phyloP scores from a whole-genome alignment of 169 alveolate genomes.

The Cryptosporidium viatorum region DNA sequence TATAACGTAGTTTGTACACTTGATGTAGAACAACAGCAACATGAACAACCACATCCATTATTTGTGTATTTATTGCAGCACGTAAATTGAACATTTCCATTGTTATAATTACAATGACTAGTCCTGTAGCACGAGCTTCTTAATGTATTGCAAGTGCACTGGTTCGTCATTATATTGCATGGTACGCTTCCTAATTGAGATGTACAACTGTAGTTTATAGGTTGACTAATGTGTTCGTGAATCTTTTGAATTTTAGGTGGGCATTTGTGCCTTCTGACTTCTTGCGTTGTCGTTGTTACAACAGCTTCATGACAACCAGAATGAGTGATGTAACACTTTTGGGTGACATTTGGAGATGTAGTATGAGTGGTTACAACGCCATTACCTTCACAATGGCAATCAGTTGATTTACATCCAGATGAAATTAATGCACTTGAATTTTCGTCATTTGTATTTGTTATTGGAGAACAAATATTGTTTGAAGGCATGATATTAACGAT shows the following conservation, averaged over 20 bases:
- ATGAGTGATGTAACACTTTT: constrained; percentile 50
- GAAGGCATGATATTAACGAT: constrained; percentile 31
- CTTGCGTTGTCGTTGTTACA: constrained; percentile 70
- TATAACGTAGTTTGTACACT: constrained; percentile 68
- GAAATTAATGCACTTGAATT: constrained; percentile 56
- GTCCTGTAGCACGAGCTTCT: constrained; percentile 11
- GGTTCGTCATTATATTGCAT: constrained; percentile 1
- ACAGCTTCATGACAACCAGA: constrained; percentile 72
- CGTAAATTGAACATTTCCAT: not conserved
- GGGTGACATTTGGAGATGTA: constrained; percentile 44
- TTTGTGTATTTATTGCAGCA: constrained; percentile 7
- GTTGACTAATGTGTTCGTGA: constrained; percentile 55
- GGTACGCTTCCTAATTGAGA: not conserved
- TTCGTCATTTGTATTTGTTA: constrained; percentile 13
- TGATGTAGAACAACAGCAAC: constrained; percentile 70
- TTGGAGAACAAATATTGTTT: constrained; percentile 21
- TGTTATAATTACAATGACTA: not conserved
- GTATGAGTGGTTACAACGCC: constrained; percentile 49
- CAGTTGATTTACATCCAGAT: constrained; percentile 25
- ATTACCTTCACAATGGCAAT: constrained; percentile 64
- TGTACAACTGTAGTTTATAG: constrained; percentile 23
- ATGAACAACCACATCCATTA: not conserved
- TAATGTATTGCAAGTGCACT: not conserved
- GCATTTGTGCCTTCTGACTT: constrained; percentile 68
- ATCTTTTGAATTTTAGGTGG: constrained; percentile 68